phyloP scores from a whole-genome alignment of 768 basidiomycete species.

The Podaxis sp. region DNA sequence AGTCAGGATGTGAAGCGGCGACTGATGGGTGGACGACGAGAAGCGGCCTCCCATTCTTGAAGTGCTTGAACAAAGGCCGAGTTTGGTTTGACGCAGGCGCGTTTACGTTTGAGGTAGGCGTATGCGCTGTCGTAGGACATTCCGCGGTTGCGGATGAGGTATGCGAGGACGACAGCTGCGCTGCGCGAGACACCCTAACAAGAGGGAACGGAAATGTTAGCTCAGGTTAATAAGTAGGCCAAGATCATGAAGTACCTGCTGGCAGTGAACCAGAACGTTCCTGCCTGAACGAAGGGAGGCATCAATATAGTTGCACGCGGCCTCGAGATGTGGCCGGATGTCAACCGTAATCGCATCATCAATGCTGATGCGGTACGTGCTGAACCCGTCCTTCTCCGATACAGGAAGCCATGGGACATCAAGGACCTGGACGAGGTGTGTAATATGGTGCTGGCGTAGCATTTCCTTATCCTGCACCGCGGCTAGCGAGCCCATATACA shows the following conservation, averaged over 20 bases:
- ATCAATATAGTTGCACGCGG: constrained; percentile 67
- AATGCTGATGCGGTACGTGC: constrained; percentile 67
- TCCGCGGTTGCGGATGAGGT: constrained; percentile 71
- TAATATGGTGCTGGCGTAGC: constrained; percentile 49
- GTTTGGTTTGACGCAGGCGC: constrained; percentile 77
- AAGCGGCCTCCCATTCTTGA: constrained; percentile 53
- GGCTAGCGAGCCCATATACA: constrained; percentile 69
- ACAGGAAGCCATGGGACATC: constrained; percentile 64
- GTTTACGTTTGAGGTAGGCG: constrained; percentile 58
- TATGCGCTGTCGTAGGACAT: constrained; percentile 72
- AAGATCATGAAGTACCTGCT: constrained; percentile 55
- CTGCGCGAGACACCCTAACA: constrained; percentile 75
- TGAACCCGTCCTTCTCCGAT: constrained; percentile 45
- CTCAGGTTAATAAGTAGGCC: not conserved
- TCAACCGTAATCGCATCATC: constrained; percentile 62
- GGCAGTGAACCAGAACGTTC: constrained; percentile 78
- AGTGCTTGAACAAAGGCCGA: constrained; percentile 67
- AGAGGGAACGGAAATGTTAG: not conserved
- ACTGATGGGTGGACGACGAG: constrained; percentile 19
- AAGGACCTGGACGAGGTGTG: constrained; percentile 65
- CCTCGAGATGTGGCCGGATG: constrained; percentile 66
- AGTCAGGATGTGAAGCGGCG: constrained; percentile 24
- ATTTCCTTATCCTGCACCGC: constrained; percentile 57
- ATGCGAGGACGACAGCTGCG: constrained; percentile 75
- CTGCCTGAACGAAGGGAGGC: constrained; percentile 55